Evolutionary conservation across 768 basidiomycete genomes (phyloP).

Genomic region (Pulveroboletus sp.): DNA sequence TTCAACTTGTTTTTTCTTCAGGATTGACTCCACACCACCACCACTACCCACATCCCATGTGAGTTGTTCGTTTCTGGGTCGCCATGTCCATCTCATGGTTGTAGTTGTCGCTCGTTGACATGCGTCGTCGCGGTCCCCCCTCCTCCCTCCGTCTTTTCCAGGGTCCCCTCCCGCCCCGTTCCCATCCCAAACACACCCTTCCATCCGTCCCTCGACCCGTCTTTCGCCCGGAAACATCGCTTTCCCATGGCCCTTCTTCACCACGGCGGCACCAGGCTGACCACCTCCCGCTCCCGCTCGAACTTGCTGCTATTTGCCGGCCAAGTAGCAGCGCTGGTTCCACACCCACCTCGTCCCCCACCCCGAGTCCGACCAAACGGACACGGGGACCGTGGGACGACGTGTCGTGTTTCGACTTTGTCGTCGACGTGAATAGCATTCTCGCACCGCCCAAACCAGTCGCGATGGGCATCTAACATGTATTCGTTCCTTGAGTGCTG

Average conservation of each 20-base stretch:
- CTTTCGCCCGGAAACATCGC: conserved; percentile 35
- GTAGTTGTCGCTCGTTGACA: conserved; percentile 21
- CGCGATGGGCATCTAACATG: conserved; percentile 23
- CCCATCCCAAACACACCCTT: conserved; percentile 59
- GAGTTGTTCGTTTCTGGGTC: too few relatives aligned
- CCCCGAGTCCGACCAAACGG: conserved; percentile 11
- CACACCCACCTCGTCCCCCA: conserved; percentile 16
- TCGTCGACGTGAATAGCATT: conserved; percentile 46
- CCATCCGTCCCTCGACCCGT: conserved; percentile 64
- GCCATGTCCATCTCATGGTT: too few relatives aligned
- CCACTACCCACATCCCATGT: too few relatives aligned
- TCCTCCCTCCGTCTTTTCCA: conserved; percentile 57
- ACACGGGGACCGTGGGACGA: conserved; percentile 61
- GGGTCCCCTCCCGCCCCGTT: conserved; percentile 63
- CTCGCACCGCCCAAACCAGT: conserved; percentile 47
- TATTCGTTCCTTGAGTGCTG: background rate
- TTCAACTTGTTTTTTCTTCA: too few relatives aligned
- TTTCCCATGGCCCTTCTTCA: conserved; percentile 20
- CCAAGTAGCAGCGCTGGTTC: conserved; percentile 7
- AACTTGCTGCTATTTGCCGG: conserved; percentile 16
- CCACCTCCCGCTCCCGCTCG: conserved; percentile 24
- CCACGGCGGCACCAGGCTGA: conserved; percentile 9
- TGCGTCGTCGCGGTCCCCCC: conserved; percentile 71
- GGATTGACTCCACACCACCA: too few relatives aligned
- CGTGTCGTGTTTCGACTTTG: conserved; percentile 40